Percentiles rank a stretch among this genome's conserved stretches.
Evolutionary conservation across 2,329 filamentous ascomycete species (phyloP).

Genomic region (Neoscytalidium dimidiatum): DNA sequence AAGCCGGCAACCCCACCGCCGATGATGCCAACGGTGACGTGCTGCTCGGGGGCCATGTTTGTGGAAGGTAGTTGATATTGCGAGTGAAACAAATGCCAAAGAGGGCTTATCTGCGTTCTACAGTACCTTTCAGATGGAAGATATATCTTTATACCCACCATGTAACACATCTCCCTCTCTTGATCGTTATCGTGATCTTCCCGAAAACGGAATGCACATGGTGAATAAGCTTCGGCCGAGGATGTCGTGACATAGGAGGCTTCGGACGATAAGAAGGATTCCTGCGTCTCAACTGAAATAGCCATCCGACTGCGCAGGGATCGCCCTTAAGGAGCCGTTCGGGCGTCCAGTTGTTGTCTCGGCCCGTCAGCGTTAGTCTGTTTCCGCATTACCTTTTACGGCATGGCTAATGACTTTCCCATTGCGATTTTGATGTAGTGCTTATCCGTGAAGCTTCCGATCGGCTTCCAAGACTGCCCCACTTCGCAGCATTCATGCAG

Average conservation of each 20-base stretch:
- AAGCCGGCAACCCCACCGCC: conserved; percentile 6
- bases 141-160: background rate
- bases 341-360: no score
- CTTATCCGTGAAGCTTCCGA: no score
- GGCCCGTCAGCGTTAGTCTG: no score
- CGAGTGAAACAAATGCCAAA: background rate
- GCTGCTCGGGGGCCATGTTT: background rate
- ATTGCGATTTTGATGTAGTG: no score
- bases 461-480: no score
- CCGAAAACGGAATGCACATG: background rate
- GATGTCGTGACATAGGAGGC: background rate
- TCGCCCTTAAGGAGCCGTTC: background rate
- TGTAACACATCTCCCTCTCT: background rate
- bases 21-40: conserved; percentile 8
- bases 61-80: background rate
- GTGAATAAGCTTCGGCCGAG: background rate
- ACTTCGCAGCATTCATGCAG: no score
- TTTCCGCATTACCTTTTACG: no score
- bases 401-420: no score
- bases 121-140: background rate
- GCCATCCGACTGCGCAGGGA: background rate
- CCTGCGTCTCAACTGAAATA: background rate
- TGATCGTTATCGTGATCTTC: background rate
- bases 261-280: background rate
- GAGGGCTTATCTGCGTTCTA: background rate